phyloP scores from a whole-genome alignment of 768 basidiomycete genomes.

The Pleurotus tuoliensis region DNA sequence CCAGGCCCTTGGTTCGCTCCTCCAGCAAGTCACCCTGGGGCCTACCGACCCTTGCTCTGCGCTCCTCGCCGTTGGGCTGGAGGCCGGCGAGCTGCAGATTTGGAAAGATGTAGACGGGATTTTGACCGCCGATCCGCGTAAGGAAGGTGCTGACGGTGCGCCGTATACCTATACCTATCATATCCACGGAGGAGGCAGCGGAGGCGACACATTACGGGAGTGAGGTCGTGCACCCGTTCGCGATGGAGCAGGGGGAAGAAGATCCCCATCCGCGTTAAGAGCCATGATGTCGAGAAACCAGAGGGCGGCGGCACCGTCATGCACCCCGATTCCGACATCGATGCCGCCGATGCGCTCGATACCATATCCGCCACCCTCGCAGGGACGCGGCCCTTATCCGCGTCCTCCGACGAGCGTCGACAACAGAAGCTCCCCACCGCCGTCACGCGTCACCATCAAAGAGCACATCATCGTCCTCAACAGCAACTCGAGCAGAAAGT shows the following conservation, averaged over 20 bases:
- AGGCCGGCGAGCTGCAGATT: constrained; percentile 91
- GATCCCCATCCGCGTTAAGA: constrained; percentile 98
- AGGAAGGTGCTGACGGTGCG: constrained; percentile 96
- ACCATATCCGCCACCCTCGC: neutral
- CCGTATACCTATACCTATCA: constrained; percentile 66
- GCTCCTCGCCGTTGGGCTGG: constrained; percentile 84
- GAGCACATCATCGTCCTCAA: constrained; percentile 91
- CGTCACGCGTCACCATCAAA: too few species aligned
- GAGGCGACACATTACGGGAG: constrained; percentile 98
- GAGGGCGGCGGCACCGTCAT: constrained; percentile 89
- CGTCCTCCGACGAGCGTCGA: constrained; percentile 10
- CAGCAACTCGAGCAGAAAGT: constrained; percentile 93
- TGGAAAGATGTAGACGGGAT: constrained; percentile 99
- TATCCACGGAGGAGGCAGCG: constrained; percentile 96
- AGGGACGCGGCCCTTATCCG: neutral
- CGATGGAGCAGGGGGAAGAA: constrained; percentile 91
- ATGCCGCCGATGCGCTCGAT: constrained; percentile 24
- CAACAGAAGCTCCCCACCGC: constrained; percentile 51
- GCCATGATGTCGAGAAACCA: constrained; percentile 95
- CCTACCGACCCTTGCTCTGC: constrained; percentile 98
- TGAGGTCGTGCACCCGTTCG: constrained; percentile 97
- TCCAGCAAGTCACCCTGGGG: constrained; percentile 90
- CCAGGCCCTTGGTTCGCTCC: too few species aligned
- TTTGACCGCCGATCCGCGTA: constrained; percentile 98
- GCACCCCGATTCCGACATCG: constrained; percentile 65